Conservation (phyloP, 2,329 filamentous ascomycete species). For the Alternaria alternata region DNA sequence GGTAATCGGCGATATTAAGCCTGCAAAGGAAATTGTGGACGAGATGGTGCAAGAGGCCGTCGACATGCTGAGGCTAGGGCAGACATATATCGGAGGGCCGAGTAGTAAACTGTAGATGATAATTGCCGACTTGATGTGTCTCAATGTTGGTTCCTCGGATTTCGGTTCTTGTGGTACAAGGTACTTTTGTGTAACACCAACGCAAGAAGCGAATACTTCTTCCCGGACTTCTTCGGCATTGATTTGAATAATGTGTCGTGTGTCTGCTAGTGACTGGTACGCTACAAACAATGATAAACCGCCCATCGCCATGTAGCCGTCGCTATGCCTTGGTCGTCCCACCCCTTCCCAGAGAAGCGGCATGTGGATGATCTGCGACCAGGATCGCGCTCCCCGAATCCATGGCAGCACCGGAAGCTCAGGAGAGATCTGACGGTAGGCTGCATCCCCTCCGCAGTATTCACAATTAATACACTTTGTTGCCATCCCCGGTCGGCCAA, state of each 20-base stretch:
- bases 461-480: constrained; percentile 10
- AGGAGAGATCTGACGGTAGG: constrained; percentile 20
- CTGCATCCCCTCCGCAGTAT: constrained; percentile 16
- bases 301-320: not conserved
- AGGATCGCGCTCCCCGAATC: constrained; percentile 25
- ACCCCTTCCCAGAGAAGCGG: constrained; percentile 14
- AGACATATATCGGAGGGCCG: constrained; percentile 43
- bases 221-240: not conserved
- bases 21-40: constrained; percentile 82
- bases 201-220: not conserved
- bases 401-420: constrained; percentile 21
- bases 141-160: not conserved
- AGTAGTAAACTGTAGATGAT: constrained; percentile 45
- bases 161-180: constrained; percentile 1
- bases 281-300: not conserved
- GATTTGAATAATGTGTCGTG: not conserved
- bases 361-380: constrained; percentile 31
- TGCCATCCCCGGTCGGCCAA: constrained; percentile 5
- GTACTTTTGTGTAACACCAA: constrained; percentile 10
- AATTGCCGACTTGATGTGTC: not conserved
- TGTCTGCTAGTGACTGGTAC: not conserved
- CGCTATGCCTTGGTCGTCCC: not conserved
- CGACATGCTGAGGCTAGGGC: constrained; percentile 49
- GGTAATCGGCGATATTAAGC: constrained; percentile 77
- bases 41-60: constrained; percentile 75